Base-by-base conservation (phyloP, 345 rosid genomes). In the Populus euphratica region DNA sequence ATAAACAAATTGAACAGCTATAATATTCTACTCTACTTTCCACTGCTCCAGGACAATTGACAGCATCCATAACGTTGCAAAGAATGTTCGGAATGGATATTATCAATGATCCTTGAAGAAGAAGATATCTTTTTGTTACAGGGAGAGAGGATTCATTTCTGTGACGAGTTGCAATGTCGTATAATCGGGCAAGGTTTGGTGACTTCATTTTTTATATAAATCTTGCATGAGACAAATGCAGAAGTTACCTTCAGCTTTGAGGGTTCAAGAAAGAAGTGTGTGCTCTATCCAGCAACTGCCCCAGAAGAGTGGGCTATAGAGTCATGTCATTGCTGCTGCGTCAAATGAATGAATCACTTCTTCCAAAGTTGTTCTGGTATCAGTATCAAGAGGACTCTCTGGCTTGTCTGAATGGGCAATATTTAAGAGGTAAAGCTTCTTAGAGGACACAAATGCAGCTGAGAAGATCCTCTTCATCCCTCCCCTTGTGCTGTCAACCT, bases 301-400 rank as follows among this genome's bases (percentile, higher is more conserved):
- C 23, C 20, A 21, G 61, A 63, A 33, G 50, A 21, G 68, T 74
- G 25, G 14, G 49, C 11, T 20, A 64, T 35, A 8, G 31, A 65
- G 7, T 81, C 77, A 85, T 54, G 78, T 52, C 29, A 18, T 38
- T 17, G 84, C 85, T 70, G 83, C 77, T 39, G 73, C 80, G 85
- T 90, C 91, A 79, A 93, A 91, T 82, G 97, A 95, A 79, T 89
- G 93, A 73, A 95, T 93, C 73, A 95, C 90, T 86, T 91, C 86
- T 81, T 93, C 96, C 82, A 93, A 78, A 80, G 81, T 59, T 61
- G 43, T 35, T 75, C 94, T 87, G 17, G 92, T 93, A 77, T 76
- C 70, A 56, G 78, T 56, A 79, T 93, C 94, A 54, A 95, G 86
- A 70, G 98, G 97, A 69, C 79, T 84, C 83, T 93, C 98, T 10